These are phyloP conservation scores for Dioszegia hungarica DNA, from an alignment of 768 basidiomycete species.

Conservation along the genomic window DNA sequence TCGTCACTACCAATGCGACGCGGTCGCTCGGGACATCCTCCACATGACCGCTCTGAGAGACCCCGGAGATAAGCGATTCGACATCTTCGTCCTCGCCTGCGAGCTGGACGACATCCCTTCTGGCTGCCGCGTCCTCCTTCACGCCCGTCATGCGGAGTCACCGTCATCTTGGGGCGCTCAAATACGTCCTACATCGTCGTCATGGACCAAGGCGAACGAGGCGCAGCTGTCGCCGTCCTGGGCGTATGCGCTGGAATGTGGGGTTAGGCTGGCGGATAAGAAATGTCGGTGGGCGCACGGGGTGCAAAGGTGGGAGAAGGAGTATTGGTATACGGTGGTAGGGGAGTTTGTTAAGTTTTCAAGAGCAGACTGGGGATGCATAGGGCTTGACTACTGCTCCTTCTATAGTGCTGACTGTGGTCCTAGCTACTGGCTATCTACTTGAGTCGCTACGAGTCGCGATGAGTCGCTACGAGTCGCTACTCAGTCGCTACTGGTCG, in stretches of 20 bases:
- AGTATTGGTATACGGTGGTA: background rate
- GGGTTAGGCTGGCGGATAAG: background rate
- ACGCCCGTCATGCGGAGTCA: background rate
- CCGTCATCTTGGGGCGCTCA: background rate
- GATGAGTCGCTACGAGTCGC: no score
- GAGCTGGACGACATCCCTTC: background rate
- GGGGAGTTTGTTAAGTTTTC: conserved; percentile 1
- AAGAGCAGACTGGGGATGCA: no score
- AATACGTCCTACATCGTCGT: background rate
- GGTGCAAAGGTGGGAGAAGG: background rate
- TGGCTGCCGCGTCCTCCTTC: background rate
- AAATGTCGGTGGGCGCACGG: background rate
- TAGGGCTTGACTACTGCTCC: no score
- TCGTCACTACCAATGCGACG: background rate
- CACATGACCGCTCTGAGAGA: background rate
- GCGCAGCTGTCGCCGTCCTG: background rate
- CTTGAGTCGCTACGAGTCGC: no score
- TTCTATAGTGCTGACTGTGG: no score
- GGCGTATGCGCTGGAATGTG: background rate
- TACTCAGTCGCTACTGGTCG: no score
- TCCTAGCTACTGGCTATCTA: no score
- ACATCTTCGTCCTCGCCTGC: background rate
- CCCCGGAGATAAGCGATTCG: background rate
- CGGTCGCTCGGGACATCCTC: background rate
- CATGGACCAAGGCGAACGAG: background rate